A percentile compares a stretch with the other conserved stretches of the same genome.
These are phyloP conservation scores for Quambalaria eucalypti DNA, from an alignment of 1,284 basidiomycete species.

Conservation along the genomic window DNA sequence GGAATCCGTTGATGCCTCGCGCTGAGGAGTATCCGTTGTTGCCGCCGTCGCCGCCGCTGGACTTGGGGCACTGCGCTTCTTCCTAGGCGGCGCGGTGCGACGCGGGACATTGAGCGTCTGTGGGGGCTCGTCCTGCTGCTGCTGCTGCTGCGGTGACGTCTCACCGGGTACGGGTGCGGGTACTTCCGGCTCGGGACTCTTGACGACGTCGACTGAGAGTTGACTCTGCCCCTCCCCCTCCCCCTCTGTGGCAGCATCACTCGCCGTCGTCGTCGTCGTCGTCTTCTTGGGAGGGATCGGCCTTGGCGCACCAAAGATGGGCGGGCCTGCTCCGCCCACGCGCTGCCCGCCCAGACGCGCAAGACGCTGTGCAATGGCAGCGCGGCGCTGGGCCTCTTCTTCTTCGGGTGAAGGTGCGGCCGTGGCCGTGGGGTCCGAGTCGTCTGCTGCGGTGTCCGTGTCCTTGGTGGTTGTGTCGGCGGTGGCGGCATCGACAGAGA, in stretches of 20 bases:
- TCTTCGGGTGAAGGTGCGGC: conserved; percentile 10
- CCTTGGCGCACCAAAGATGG: conserved; percentile 7
- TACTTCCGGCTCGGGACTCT: background rate
- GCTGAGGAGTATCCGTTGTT: too few species aligned
- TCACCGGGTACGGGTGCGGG: background rate
- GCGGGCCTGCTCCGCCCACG: conserved; percentile 6
- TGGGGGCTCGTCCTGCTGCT: conserved; percentile 10
- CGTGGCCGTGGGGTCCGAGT: background rate
- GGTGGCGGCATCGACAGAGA: too few species aligned
- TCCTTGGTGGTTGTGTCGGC: too few species aligned
- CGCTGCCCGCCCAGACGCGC: conserved; percentile 10
- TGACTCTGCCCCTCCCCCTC: background rate
- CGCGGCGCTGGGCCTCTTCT: conserved; percentile 9
- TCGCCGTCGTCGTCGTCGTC: background rate
- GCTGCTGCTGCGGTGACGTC: background rate
- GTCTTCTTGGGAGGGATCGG: conserved; percentile 2
- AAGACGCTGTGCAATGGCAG: conserved; percentile 12
- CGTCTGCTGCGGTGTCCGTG: background rate
- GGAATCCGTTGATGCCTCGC: too few species aligned
- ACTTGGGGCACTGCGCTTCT: conserved; percentile 18
- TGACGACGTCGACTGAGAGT: too few species aligned
- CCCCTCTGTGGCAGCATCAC: background rate
- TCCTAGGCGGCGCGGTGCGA: conserved; percentile 28
- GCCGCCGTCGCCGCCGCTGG: too few species aligned
- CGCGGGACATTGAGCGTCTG: conserved; percentile 32